Percentiles rank a stretch among this genome's conserved stretches.
Conservation (phyloP, 1,139 yeast genomes). For the Blastobotrys persicus region DNA sequence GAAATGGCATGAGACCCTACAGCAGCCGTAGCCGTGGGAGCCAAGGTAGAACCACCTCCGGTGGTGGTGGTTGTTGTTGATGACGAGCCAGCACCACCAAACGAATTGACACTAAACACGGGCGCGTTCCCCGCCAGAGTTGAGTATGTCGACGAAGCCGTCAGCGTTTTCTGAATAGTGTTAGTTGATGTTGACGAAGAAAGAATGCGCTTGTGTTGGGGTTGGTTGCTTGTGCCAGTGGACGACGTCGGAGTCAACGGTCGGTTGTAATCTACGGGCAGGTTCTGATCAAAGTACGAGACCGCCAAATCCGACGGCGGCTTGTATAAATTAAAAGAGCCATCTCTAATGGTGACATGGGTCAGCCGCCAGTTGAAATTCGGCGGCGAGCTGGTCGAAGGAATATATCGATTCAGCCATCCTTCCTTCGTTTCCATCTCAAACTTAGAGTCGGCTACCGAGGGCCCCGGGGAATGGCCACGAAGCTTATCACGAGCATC, state of each 20-base stretch:
- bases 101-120: background rate
- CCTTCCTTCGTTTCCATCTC: constrained; percentile 20
- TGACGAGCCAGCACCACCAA: constrained; percentile 7
- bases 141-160: constrained; percentile 2
- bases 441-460: background rate
- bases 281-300: constrained; percentile 30
- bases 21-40: background rate
- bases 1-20: constrained; percentile 7
- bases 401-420: constrained; percentile 27
- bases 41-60: background rate
- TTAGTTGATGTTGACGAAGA: constrained; percentile 2
- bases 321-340: constrained; percentile 31
- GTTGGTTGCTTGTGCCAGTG: constrained; percentile 11
- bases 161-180: background rate
- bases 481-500: background rate
- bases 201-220: constrained; percentile 10
- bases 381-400: constrained; percentile 12
- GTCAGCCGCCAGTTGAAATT: constrained; percentile 32
- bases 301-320: constrained; percentile 35
- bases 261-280: constrained; percentile 17
- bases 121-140: background rate
- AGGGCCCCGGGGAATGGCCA: background rate
- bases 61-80: background rate
- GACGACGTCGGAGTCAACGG: constrained; percentile 9
- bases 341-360: constrained; percentile 34